Evolutionary conservation across 2,329 filamentous ascomycete species (phyloP).

Genomic region (Talaromyces sp.): DNA sequence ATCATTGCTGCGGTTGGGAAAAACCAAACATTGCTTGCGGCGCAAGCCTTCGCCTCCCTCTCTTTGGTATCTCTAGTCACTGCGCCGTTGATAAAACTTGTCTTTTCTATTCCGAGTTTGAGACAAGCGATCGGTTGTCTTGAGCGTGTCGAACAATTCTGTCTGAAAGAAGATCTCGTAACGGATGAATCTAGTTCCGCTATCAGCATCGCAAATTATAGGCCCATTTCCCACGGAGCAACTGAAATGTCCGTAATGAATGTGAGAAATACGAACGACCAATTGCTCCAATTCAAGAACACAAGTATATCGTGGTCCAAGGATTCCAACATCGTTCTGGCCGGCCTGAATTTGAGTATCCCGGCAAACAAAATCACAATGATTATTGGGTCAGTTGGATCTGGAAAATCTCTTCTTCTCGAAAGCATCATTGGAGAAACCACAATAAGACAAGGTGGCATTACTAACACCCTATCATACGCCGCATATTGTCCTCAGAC

Average conservation of each 20-base stretch:
- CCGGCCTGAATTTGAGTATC: slow-evolving; percentile 42
- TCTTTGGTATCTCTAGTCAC: slow-evolving; percentile 29
- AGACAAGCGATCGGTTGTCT: slow-evolving; percentile 42
- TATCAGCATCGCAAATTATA: neutral
- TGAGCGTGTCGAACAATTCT: slow-evolving; percentile 42
- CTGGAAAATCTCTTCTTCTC: slow-evolving; percentile 53
- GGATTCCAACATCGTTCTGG: slow-evolving; percentile 34
- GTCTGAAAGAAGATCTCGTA: slow-evolving; percentile 22
- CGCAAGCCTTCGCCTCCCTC: slow-evolving; percentile 28
- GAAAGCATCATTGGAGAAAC: slow-evolving; percentile 49
- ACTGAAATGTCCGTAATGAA: slow-evolving; percentile 1
- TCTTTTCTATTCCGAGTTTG: slow-evolving; percentile 33
- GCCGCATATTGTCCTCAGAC: slow-evolving; percentile 41
- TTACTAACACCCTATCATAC: neutral
- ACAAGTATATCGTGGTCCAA: slow-evolving; percentile 27
- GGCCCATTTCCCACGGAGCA: neutral
- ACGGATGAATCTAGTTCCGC: neutral
- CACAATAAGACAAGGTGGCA: slow-evolving; percentile 22
- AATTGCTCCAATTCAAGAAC: slow-evolving; percentile 32
- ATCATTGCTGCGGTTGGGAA: slow-evolving; percentile 23
- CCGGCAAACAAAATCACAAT: slow-evolving; percentile 48
- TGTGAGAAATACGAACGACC: neutral
- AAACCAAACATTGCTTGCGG: slow-evolving; percentile 23
- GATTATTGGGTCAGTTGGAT: slow-evolving; percentile 52
- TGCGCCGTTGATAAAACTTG: slow-evolving; percentile 25